Evolutionary conservation across 208 protist genomes (phyloP), one percentile per base, ranked within the genome.

Genomic region (Wallacemonas rigidus): DNA sequence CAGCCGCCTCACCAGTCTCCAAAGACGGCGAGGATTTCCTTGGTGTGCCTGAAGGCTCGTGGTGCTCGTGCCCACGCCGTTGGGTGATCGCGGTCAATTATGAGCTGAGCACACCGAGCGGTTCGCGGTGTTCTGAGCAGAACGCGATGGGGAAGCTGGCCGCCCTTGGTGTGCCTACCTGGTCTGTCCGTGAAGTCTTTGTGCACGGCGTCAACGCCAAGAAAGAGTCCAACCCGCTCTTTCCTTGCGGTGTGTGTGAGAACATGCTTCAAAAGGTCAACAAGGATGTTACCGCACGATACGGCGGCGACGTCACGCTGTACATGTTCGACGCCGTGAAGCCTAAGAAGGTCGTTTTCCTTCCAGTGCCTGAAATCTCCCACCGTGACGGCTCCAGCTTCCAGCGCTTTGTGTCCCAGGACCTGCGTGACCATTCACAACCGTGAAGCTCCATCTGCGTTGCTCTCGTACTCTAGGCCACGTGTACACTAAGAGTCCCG

Each of bases 201-300:
- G 92, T 96, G 48, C 88, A 95, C 62, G 90, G 90, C 39, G 76
- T 80, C 67, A 86, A 88, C 57, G 55, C 67, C 7, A 82, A 80
- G 57, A 88, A 86, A 67, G 87, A 97, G 57, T 55, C 81, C 14
- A 97, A 97, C 75, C 92, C 92, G 43, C 85, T 97, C 36, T 97
- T 97, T 67, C 92, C 92, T 9, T 97, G 92, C 63, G 92, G 92
- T 39, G 92, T 95, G 2, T 97, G 92, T 62, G 92, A 97, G 75
- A 97, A 95, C 72, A 97, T 95, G 90, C 73, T 97, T 53, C 88
- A 87, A 50, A 94, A 88, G 75, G 87, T 94, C 11, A 88, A 73
- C 50, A 86, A 85, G 61, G 92, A 97, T 61, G 88, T 97, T 26
- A 67, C 72, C 45, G 47, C 73, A 7, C 73, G 73, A 63, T 91